Evolutionary conservation across 768 basidiomycete genomes (phyloP).

Genomic region (Neoboletus brunneissimus): DNA sequence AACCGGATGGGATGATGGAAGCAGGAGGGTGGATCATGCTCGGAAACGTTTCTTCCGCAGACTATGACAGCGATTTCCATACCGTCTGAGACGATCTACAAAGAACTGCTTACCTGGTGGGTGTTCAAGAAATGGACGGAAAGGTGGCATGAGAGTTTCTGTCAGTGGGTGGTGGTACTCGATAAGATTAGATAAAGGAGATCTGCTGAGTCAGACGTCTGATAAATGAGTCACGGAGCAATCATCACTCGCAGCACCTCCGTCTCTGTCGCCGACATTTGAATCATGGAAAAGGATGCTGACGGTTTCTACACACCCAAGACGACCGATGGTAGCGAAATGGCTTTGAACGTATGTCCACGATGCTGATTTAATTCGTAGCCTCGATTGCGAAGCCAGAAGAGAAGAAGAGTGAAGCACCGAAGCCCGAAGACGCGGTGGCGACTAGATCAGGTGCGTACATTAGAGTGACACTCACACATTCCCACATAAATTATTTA

Average conservation of each 20-base stretch:
- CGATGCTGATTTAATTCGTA: slow-evolving; percentile 10
- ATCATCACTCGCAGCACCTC: neutral
- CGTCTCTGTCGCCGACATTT: slow-evolving; percentile 7
- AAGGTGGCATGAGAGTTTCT: neutral
- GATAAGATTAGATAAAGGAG: slow-evolving; percentile 20
- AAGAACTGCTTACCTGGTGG: slow-evolving; percentile 1
- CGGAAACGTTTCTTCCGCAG: neutral
- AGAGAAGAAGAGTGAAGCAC: slow-evolving; percentile 27
- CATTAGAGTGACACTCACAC: neutral
- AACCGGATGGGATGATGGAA: slow-evolving; percentile 12
- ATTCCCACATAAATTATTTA: neutral
- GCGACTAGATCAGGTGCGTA: slow-evolving; percentile 24
- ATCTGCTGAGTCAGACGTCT: slow-evolving; percentile 24
- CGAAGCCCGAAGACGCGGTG: slow-evolving; percentile 19
- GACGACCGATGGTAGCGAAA: slow-evolving; percentile 38
- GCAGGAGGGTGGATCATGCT: slow-evolving; percentile 7
- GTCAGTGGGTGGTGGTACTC: neutral
- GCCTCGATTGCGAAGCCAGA: slow-evolving; percentile 22
- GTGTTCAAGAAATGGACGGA: neutral
- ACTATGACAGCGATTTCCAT: neutral
- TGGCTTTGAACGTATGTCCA: neutral
- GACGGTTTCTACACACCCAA: slow-evolving; percentile 75
- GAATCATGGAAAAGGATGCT: slow-evolving; percentile 66
- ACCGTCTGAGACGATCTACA: neutral
- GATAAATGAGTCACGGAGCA: too few relatives aligned